These are phyloP conservation scores for Candida easanensis DNA, from an alignment of 805 yeast species.

Conservation along the genomic window DNA sequence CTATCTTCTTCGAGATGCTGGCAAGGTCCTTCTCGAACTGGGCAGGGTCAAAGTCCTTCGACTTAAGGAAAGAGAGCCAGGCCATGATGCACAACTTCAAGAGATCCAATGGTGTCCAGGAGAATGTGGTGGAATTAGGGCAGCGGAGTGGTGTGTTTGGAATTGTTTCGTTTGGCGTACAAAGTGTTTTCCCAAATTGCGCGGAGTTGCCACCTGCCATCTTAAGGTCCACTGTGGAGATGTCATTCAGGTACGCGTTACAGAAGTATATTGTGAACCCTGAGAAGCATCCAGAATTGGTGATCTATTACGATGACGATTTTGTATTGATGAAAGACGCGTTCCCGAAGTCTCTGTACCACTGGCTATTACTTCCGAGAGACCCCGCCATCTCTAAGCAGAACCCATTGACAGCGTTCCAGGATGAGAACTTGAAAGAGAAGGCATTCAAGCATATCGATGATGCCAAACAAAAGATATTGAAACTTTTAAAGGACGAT, in stretches of 20 bases:
- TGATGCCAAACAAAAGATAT: constrained; percentile 12
- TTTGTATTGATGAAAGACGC: constrained; percentile 57
- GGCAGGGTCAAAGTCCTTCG: constrained; percentile 40
- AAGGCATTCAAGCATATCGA: constrained; percentile 15
- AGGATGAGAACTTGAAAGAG: constrained; percentile 16
- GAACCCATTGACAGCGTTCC: constrained; percentile 44
- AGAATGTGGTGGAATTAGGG: no score
- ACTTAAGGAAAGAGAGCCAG: constrained; percentile 25
- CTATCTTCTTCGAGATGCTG: constrained; percentile 34
- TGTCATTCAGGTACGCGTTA: constrained; percentile 42
- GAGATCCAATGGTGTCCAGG: no score
- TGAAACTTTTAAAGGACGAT: constrained; percentile 9
- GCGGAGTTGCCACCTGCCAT: neutral
- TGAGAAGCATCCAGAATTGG: constrained; percentile 32
- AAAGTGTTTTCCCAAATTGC: neutral
- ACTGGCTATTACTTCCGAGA: constrained; percentile 61
- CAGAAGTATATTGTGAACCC: constrained; percentile 49
- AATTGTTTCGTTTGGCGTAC: no score
- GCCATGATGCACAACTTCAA: constrained; percentile 23
- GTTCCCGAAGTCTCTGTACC: constrained; percentile 63
- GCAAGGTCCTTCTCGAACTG: constrained; percentile 43
- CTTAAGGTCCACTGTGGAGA: neutral
- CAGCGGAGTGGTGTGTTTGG: no score
- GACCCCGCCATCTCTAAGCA: constrained; percentile 35
- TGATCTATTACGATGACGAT: constrained; percentile 47